Evolutionary conservation across 2,329 filamentous ascomycete genomes (phyloP), one percentile per base, ranked within the genome.

Genomic region (Verticillium klebahnii): DNA sequence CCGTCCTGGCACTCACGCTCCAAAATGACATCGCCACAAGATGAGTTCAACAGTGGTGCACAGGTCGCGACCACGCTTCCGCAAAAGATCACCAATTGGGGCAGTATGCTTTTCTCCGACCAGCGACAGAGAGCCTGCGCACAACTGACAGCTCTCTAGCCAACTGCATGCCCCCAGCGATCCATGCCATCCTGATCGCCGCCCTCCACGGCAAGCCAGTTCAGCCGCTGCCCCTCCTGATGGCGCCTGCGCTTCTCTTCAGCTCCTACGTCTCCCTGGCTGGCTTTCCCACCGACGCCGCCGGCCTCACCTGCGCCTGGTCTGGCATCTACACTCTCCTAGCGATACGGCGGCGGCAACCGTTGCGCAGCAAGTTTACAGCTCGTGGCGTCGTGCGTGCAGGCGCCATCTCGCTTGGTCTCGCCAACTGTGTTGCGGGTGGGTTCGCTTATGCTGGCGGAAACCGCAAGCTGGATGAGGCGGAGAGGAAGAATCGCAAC

Each of bases 181-280:
- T 81, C 55, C 78, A 87, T 25, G 84, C 82, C 50, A 85, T 83
- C 56, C 78, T 87, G 50, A 77, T 86, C 62, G 79, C 82, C 12
- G 78, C 84, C 39, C 80, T 86, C 17, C 85, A 87, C 76, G 77
- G 76, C 55, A 82, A 82, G 2, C 85, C 85, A 37, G 70, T 84
- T 57, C 81, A 82, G 66, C 66, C 75, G 14, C 72, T 84, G 3
- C 81, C 84, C 39, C 77, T 86, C 68, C 67, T 78, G 58, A 79
- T 81, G 69, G 72, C 77, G n/a, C 81, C 81, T 29, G 76, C 82
- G 31, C 79, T 86, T 36, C 72, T 85, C 61, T 85, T 86, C 73
- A 77, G 80, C 60, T 81, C 79, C 70, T 87, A 87, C 74, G 79
- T 85, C 68, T 85, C 85, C 71, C 78, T 87, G 7, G 82, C 84